Conservation (phyloP, 2,329 filamentous ascomycete genomes). For the Aspergillus thermomutatus region DNA sequence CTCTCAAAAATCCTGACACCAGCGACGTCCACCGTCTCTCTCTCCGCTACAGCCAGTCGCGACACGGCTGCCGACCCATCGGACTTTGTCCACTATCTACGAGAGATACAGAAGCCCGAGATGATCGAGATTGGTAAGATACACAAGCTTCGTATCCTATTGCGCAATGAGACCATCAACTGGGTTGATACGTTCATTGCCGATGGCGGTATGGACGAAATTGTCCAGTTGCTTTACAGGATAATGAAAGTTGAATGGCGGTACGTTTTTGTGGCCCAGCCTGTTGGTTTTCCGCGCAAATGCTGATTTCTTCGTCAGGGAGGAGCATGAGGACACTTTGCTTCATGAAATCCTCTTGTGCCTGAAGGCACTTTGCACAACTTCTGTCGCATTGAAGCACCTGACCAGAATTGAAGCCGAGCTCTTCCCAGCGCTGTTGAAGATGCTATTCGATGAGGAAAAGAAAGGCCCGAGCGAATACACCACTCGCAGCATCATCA, state of each 20-base stretch:
- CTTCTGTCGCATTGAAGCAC: slow-evolving; percentile 77
- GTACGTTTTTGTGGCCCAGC: slow-evolving; percentile 47
- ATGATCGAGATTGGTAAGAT: slow-evolving; percentile 89
- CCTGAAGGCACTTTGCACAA: slow-evolving; percentile 91
- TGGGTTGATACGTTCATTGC: slow-evolving; percentile 94
- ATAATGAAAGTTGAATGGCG: slow-evolving; percentile 97
- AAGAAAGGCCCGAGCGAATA: slow-evolving; percentile 98
- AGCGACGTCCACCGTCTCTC: slow-evolving; percentile 51
- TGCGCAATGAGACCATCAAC: slow-evolving; percentile 90
- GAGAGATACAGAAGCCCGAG: slow-evolving; percentile 76
- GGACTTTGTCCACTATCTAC: slow-evolving; percentile 83
- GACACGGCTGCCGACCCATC: slow-evolving; percentile 71
- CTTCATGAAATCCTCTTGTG: slow-evolving; percentile 90
- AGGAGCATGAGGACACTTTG: slow-evolving; percentile 92
- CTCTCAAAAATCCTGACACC: slow-evolving; percentile 57
- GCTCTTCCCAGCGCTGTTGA: slow-evolving; percentile 80
- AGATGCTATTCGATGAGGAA: slow-evolving; percentile 94
- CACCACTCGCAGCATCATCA: slow-evolving; percentile 85
- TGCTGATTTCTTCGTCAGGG: slow-evolving; percentile 51
- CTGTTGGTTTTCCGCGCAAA: background rate
- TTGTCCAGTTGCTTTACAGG: slow-evolving; percentile 80
- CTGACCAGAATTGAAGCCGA: slow-evolving; percentile 74
- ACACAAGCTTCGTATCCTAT: slow-evolving; percentile 83
- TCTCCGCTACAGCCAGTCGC: slow-evolving; percentile 63
- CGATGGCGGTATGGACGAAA: slow-evolving; percentile 87